These are phyloP conservation scores for Persicaria tinctoria DNA, from an alignment of 148 eudicot species.

Conservation along the genomic window DNA sequence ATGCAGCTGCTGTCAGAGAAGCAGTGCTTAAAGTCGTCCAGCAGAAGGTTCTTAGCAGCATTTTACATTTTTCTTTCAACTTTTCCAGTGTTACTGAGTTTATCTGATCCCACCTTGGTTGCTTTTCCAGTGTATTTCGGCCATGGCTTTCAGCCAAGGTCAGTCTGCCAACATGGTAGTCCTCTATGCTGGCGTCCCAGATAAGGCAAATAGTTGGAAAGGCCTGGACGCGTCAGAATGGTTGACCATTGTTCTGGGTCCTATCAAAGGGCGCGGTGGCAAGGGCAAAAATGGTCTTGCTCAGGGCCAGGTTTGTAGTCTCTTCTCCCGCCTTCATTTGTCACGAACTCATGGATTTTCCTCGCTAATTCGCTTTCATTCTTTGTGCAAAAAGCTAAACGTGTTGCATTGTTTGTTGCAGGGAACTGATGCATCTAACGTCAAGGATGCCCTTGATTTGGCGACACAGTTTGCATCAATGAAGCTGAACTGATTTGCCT, in stretches of 20 bases:
- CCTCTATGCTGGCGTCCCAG: constrained; percentile 90
- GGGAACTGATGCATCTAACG: constrained; percentile 58
- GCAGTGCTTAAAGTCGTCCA: constrained; percentile 80
- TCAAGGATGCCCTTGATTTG: constrained; percentile 54
- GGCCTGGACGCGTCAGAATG: constrained; percentile 73
- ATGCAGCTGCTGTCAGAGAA: constrained; percentile 68
- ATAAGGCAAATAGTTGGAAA: constrained; percentile 58
- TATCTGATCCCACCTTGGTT: constrained; percentile 11
- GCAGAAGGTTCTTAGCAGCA: constrained; percentile 49
- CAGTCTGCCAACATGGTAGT: constrained; percentile 64
- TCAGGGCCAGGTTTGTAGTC: too few relatives aligned
- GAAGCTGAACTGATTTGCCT: too few relatives aligned
- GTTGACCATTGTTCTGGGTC: constrained; percentile 55
- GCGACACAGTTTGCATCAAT: too few relatives aligned
- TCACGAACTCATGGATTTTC: not conserved
- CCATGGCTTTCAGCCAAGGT: constrained; percentile 78
- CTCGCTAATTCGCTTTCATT: too few relatives aligned
- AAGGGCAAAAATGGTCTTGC: too few relatives aligned
- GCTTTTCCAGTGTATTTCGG: constrained; percentile 55
- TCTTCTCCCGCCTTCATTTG: not conserved
- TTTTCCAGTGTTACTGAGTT: too few relatives aligned
- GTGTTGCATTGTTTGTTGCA: too few relatives aligned
- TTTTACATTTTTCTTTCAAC: not conserved
- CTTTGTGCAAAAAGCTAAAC: too few relatives aligned
- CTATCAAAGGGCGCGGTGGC: constrained; percentile 72